Conservation (phyloP, 2,329 filamentous ascomycete genomes). For the Hirsutella rhossiliensis region DNA sequence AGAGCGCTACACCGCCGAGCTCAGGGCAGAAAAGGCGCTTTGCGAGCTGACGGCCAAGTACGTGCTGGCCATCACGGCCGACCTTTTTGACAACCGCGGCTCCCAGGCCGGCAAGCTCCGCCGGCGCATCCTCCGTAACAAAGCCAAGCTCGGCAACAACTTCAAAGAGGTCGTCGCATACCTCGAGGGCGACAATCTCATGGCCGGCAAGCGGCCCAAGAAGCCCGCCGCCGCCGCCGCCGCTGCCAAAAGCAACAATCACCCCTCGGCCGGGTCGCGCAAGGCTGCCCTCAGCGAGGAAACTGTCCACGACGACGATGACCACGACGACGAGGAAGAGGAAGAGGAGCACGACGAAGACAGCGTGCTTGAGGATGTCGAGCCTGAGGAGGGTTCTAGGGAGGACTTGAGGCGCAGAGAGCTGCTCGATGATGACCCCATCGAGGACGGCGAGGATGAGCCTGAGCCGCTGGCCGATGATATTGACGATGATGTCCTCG, state of each 20-base stretch:
- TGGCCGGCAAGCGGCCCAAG: slow-evolving; percentile 34
- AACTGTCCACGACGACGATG: slow-evolving; percentile 29
- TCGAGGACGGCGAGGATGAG: slow-evolving; percentile 23
- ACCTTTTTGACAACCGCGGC: slow-evolving; percentile 56
- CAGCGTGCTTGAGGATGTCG: slow-evolving; percentile 32
- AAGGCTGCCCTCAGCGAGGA: slow-evolving; percentile 29
- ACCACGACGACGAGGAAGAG: slow-evolving; percentile 18
- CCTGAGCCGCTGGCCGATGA: slow-evolving; percentile 21
- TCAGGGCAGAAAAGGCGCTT: slow-evolving; percentile 73
- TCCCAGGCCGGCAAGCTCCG: slow-evolving; percentile 51
- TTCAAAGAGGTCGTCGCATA: slow-evolving; percentile 76
- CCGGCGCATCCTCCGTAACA: slow-evolving; percentile 66
- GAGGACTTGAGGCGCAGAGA: slow-evolving; percentile 46
- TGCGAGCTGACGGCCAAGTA: slow-evolving; percentile 80
- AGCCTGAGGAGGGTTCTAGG: slow-evolving; percentile 45
- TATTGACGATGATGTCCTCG: slow-evolving; percentile 31
- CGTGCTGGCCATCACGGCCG: slow-evolving; percentile 66
- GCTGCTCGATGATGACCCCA: slow-evolving; percentile 36
- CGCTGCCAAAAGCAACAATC: slow-evolving; percentile 7
- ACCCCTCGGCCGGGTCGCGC: slow-evolving; percentile 12
- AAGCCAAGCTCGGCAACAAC: slow-evolving; percentile 67
- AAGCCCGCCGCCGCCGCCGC: slow-evolving; percentile 16
- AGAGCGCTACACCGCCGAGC: slow-evolving; percentile 49
- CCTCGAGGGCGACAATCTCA: slow-evolving; percentile 48
- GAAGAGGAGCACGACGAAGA: slow-evolving; percentile 17